A percentile compares a stretch with the other conserved stretches of the same genome.
Evolutionary conservation across 495 filamentous ascomycete species (phyloP).

Genomic region (Aspergillus olivimuriae): DNA sequence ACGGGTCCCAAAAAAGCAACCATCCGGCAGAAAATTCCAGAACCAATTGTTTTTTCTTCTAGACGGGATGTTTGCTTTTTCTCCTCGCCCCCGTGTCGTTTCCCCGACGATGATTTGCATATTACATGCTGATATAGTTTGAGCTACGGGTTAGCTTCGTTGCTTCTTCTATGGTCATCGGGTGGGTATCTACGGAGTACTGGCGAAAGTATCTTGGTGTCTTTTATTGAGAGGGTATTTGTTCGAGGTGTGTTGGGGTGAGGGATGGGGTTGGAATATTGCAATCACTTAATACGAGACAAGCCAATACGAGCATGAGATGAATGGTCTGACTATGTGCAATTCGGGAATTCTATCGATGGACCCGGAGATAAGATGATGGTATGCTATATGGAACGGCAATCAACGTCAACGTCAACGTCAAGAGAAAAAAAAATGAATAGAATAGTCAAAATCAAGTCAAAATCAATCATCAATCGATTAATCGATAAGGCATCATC

Average conservation of each 20-base stretch:
- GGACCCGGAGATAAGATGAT: background rate
- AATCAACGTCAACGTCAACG: slow-evolving; percentile 1
- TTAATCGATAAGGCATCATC: background rate
- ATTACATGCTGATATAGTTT: slow-evolving; percentile 1
- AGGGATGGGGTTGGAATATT: too few relatives aligned
- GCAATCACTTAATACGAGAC: too few relatives aligned
- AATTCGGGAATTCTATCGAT: background rate
- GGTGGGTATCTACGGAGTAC: too few relatives aligned
- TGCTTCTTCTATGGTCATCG: too few relatives aligned
- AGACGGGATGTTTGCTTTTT: too few relatives aligned
- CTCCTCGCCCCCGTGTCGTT: background rate
- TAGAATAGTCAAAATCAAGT: slow-evolving; percentile 7
- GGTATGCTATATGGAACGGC: too few relatives aligned
- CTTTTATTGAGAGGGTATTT: background rate
- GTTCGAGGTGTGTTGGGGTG: too few relatives aligned
- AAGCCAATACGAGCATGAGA: too few relatives aligned
- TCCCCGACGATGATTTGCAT: background rate
- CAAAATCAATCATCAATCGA: slow-evolving; percentile 3
- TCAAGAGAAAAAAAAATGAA: slow-evolving; percentile 9
- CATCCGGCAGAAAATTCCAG: too few relatives aligned
- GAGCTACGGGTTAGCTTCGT: background rate
- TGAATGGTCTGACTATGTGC: too few relatives aligned
- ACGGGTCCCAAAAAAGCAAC: too few relatives aligned
- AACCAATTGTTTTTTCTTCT: too few relatives aligned
- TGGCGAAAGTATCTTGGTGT: background rate